Conservation (phyloP, 2,329 filamentous ascomycete genomes). For the Cryphonectria naterciae region DNA sequence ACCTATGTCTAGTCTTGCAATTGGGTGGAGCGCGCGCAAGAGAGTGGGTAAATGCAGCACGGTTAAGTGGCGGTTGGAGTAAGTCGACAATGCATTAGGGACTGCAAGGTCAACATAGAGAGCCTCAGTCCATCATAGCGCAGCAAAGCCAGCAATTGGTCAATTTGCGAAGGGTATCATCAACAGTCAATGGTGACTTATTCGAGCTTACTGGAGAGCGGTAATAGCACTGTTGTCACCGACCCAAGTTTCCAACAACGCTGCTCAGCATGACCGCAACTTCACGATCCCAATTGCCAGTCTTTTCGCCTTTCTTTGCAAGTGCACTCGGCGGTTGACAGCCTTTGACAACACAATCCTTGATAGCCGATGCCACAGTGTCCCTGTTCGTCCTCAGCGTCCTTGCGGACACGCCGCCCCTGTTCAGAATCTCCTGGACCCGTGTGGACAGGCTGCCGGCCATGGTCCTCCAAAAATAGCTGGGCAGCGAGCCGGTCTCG, state of each 20-base stretch:
- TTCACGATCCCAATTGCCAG: slow-evolving; percentile 79
- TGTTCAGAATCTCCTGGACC: slow-evolving; percentile 81
- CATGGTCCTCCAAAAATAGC: slow-evolving; percentile 91
- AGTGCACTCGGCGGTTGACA: slow-evolving; percentile 67
- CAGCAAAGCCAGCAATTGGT: background rate
- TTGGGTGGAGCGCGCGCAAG: background rate
- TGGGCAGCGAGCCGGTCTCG: slow-evolving; percentile 84
- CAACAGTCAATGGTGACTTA: background rate
- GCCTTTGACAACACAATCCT: slow-evolving; percentile 81
- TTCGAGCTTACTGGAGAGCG: background rate
- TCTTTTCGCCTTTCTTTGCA: slow-evolving; percentile 47
- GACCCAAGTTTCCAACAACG: slow-evolving; percentile 64
- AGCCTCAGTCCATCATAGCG: background rate
- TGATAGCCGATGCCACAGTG: slow-evolving; percentile 74
- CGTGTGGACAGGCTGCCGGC: slow-evolving; percentile 75
- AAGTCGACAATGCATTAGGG: background rate
- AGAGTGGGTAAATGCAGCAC: background rate
- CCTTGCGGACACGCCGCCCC: slow-evolving; percentile 82
- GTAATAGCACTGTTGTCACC: slow-evolving; percentile 34
- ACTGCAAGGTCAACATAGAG: background rate
- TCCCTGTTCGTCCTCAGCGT: slow-evolving; percentile 78
- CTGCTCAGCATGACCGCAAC: slow-evolving; percentile 93
- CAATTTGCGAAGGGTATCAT: background rate
- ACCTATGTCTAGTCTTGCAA: background rate
- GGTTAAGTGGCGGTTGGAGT: background rate